Evolutionary conservation across 108 stramenopile species (phyloP).

Genomic region (Cyclotella atomus): DNA sequence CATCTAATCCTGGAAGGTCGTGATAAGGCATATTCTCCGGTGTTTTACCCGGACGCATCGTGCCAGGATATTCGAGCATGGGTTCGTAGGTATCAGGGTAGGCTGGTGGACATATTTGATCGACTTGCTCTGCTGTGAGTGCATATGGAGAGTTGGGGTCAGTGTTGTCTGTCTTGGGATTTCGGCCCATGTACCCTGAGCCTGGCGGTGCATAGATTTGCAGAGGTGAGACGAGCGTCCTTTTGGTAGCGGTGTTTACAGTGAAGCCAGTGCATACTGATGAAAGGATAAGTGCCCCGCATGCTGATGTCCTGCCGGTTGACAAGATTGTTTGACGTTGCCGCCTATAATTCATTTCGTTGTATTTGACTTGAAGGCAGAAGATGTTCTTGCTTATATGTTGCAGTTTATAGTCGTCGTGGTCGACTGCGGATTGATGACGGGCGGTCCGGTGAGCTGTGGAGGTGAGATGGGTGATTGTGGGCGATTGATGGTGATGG

Average conservation of each 20-base stretch:
- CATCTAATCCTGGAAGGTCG: slow-evolving; percentile 72
- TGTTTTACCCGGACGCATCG: slow-evolving; percentile 88
- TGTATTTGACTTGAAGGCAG: too few species aligned
- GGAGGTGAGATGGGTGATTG: too few species aligned
- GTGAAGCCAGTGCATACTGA: background rate
- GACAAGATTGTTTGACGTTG: too few species aligned
- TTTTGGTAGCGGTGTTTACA: background rate
- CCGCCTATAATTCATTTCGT: too few species aligned
- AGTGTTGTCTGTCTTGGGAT: slow-evolving; percentile 15
- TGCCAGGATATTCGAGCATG: slow-evolving; percentile 94
- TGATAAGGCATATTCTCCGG: slow-evolving; percentile 88
- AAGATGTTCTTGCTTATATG: too few species aligned
- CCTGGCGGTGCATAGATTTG: slow-evolving; percentile 43
- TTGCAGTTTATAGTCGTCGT: too few species aligned
- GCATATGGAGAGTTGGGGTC: slow-evolving; percentile 19
- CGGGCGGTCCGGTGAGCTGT: too few species aligned
- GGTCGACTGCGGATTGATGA: too few species aligned
- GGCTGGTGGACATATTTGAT: slow-evolving; percentile 30
- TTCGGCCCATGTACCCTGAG: slow-evolving; percentile 38
- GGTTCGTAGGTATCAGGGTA: slow-evolving; percentile 84
- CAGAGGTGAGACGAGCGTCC: slow-evolving; percentile 10
- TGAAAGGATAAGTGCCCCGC: background rate
- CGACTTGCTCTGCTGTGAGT: slow-evolving; percentile 25
- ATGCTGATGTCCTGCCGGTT: background rate
- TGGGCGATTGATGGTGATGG: too few species aligned